Evolutionary conservation across 768 basidiomycete genomes (phyloP).

Genomic region (Roridomyces roridus): DNA sequence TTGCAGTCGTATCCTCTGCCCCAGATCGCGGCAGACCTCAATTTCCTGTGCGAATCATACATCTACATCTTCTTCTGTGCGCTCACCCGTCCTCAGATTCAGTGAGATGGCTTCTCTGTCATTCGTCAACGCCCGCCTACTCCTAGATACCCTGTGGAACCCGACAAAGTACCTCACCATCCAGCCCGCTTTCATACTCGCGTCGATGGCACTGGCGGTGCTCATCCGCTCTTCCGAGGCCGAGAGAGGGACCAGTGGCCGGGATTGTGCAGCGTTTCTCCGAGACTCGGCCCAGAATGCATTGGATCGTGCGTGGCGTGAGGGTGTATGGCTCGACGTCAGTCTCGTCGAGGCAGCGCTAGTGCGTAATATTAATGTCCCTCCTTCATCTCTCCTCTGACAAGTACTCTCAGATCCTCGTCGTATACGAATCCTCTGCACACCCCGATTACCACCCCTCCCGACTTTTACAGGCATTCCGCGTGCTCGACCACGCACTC

Average conservation of each 20-base stretch:
- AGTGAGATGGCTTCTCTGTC: constrained; percentile 37
- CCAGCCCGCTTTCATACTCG: constrained; percentile 57
- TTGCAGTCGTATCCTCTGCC: constrained; percentile 16
- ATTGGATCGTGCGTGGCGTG: constrained; percentile 49
- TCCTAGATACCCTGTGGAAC: constrained; percentile 47
- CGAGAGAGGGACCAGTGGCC: constrained; percentile 47
- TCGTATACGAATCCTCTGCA: constrained; percentile 58
- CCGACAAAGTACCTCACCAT: constrained; percentile 43
- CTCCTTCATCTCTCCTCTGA: neutral
- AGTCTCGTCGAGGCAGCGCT: constrained; percentile 59
- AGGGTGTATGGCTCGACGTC: constrained; percentile 47
- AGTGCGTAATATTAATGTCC: constrained; percentile 39
- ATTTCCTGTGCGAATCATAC: constrained; percentile 6
- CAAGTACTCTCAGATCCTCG: constrained; percentile 45
- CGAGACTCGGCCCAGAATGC: constrained; percentile 51
- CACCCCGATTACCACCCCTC: constrained; percentile 54
- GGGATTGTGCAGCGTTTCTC: constrained; percentile 48
- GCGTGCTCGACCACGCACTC: constrained; percentile 54
- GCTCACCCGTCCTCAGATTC: neutral
- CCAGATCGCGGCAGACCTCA: constrained; percentile 18
- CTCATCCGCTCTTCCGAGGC: constrained; percentile 58
- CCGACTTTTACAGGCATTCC: constrained; percentile 46
- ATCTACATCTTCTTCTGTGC: neutral
- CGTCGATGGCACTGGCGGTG: constrained; percentile 55
- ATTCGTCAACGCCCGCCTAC: constrained; percentile 49